Evolutionary conservation across 371 early-diverging fungal genomes (phyloP), one percentile per base, ranked within the genome.

Genomic region (Mucor velutinosus): DNA sequence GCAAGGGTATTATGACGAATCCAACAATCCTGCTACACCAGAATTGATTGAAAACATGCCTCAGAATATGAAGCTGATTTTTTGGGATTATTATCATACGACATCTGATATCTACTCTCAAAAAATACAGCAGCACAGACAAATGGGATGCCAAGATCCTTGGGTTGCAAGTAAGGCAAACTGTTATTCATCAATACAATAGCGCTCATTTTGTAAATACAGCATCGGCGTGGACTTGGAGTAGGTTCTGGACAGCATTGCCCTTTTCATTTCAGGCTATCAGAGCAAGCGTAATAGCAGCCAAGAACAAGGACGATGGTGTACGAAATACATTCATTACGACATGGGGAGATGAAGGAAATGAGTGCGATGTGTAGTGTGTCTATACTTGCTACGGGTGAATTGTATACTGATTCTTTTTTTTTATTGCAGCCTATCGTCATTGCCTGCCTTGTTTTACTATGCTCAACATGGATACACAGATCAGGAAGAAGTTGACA

Each of bases 341-440:
- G 0, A 87, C 89, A 49, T 92, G 95, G 94, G 95, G 95, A 19
- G 95, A 95, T 71, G 95, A 95, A 70, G 95, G 94, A 43, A 93
- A 94, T 75, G 95, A 95, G 77, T 93, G 92, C 68, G 95, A 94
- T 69, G 85, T 92, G 82, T 86, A 81, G 69, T 73, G 6, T 43
- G 17, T 43, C 7, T 25, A 51, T 2, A 4, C 11, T 55, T 15
- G 25, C 15, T 19, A 25, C 21, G 3, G 12, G 6, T 29, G 21
- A 62, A 19, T 30, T 35, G 35, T 0, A 37, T 1, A 4, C 12
- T 62, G 3, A 51, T 15, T 0, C 19, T 27, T 33, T 6, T 29
- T 58, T 0, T 7, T 11, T n/a, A n/a, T n/a, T 58, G 29, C 69
- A 83, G 84, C 29, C 84, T 87, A 68, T 92, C 93, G 2, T 75